phyloP scores from a whole-genome alignment of 1,284 basidiomycete species.

The Hemileia vastatrix region DNA sequence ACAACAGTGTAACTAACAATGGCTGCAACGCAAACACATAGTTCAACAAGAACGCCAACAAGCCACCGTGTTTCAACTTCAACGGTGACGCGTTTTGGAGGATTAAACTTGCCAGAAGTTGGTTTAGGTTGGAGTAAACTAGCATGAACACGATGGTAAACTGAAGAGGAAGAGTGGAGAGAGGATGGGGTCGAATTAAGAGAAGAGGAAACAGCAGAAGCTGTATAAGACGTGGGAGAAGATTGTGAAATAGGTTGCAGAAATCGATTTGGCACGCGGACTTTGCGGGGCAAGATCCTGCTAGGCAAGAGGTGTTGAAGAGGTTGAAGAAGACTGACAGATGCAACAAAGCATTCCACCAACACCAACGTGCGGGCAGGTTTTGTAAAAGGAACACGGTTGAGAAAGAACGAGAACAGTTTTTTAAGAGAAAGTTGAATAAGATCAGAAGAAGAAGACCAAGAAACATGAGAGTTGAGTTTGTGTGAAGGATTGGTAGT shows the following conservation, averaged over 20 bases:
- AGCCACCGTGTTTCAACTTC: conserved; percentile 21
- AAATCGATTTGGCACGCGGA: conserved; percentile 1
- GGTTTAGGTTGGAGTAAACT: no score
- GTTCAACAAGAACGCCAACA: conserved; percentile 13
- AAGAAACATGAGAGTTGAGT: no score
- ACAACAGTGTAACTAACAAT: conserved; percentile 11
- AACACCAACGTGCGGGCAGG: conserved; percentile 9
- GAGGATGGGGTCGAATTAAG: background rate
- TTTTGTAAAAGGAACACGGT: conserved; percentile 12
- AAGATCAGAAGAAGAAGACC: no score
- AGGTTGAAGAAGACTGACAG: conserved; percentile 10
- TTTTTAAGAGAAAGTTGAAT: background rate
- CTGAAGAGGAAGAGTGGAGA: no score
- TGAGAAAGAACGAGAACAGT: conserved; percentile 4
- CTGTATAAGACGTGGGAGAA: background rate
- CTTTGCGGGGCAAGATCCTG: conserved; percentile 7
- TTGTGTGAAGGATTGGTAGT: background rate
- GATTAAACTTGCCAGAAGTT: no score
- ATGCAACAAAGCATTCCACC: conserved; percentile 1
- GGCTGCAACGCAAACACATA: conserved; percentile 1
- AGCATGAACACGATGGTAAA: no score
- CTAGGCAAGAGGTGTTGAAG: conserved; percentile 18
- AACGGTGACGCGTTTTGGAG: no score
- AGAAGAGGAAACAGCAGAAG: background rate
- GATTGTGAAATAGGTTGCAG: background rate